These are phyloP conservation scores for Geotrichum siamense DNA, from an alignment of 1,139 yeast species.

Conservation along the genomic window DNA sequence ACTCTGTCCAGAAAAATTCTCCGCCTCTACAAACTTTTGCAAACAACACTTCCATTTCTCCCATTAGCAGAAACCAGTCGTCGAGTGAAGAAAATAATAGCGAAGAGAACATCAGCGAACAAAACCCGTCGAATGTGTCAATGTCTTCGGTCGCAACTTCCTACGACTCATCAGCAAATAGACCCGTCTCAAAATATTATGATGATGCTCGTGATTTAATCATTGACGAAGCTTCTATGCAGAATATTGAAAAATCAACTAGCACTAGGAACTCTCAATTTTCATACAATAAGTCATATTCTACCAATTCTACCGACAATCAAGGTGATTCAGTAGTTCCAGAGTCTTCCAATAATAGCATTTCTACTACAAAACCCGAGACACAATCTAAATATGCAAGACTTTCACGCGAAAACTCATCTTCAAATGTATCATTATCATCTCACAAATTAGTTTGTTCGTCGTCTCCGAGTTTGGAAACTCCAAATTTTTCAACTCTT, in stretches of 20 bases:
- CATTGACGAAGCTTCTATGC: not conserved
- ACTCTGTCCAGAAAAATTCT: not conserved
- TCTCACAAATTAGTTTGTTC: conserved; percentile 11
- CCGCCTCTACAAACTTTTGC: not conserved
- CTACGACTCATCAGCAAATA: conserved; percentile 18
- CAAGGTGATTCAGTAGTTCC: conserved; percentile 3
- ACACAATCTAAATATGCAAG: conserved; percentile 4
- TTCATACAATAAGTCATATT: not conserved
- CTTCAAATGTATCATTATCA: conserved; percentile 7
- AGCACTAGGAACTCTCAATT: not conserved
- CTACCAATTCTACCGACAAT: conserved; percentile 7
- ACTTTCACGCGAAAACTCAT: conserved; percentile 4
- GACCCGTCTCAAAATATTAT: conserved; percentile 9
- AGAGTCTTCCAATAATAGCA: conserved; percentile 10
- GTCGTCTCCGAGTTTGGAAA: conserved; percentile 7
- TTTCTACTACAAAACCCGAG: conserved; percentile 8
- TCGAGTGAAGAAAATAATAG: conserved; percentile 16
- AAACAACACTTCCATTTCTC: conserved; percentile 3
- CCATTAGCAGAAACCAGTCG: conserved; percentile 14
- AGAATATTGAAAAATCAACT: not conserved
- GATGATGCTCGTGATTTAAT: conserved; percentile 6
- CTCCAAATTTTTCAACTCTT: conserved; percentile 12
- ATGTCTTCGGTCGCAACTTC: conserved; percentile 26
- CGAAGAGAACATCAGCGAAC: conserved; percentile 14
- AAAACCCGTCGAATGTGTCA: conserved; percentile 18